A percentile compares a stretch with the other conserved stretches of the same genome.
Conservation (phyloP, 306 rosid species). For the Abrus precatorius region DNA sequence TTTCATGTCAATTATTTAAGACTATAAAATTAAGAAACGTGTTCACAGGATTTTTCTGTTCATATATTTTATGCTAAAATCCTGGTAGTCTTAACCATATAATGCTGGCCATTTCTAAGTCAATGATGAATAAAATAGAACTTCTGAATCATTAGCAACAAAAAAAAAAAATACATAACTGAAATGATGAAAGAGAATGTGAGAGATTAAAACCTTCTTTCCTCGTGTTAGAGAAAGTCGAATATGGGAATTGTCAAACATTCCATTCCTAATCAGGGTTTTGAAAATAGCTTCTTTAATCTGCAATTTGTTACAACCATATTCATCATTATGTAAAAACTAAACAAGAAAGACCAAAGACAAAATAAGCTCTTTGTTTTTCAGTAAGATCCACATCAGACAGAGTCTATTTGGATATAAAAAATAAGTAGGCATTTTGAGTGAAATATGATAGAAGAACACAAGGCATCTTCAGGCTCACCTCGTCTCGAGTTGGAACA, state of each 20-base stretch:
- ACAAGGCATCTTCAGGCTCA: slow-evolving; percentile 25
- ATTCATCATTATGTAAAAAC: slow-evolving; percentile 25
- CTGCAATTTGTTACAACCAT: slow-evolving; percentile 42
- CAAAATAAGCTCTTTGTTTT: slow-evolving; percentile 8
- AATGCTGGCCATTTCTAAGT: slow-evolving; percentile 9
- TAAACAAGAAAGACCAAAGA: slow-evolving; percentile 19
- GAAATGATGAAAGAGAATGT: neutral
- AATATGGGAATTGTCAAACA: slow-evolving; percentile 84
- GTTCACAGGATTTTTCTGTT: neutral
- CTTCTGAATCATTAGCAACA: neutral
- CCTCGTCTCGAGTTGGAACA: slow-evolving; percentile 39
- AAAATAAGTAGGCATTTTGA: slow-evolving; percentile 21
- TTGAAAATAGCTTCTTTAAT: slow-evolving; percentile 81
- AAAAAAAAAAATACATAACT: neutral
- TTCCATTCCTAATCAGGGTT: slow-evolving; percentile 80
- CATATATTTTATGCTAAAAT: slow-evolving; percentile 8
- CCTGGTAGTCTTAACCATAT: neutral
- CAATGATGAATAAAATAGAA: neutral
- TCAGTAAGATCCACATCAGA: neutral
- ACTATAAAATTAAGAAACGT: slow-evolving; percentile 6
- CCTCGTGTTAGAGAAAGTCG: slow-evolving; percentile 84
- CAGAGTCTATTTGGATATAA: slow-evolving; percentile 8
- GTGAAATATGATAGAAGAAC: slow-evolving; percentile 10
- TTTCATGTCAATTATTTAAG: slow-evolving; percentile 26
- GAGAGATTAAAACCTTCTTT: slow-evolving; percentile 60